phyloP scores from a whole-genome alignment of 1,139 yeast genomes.

The Debaryomyces fabryi region DNA sequence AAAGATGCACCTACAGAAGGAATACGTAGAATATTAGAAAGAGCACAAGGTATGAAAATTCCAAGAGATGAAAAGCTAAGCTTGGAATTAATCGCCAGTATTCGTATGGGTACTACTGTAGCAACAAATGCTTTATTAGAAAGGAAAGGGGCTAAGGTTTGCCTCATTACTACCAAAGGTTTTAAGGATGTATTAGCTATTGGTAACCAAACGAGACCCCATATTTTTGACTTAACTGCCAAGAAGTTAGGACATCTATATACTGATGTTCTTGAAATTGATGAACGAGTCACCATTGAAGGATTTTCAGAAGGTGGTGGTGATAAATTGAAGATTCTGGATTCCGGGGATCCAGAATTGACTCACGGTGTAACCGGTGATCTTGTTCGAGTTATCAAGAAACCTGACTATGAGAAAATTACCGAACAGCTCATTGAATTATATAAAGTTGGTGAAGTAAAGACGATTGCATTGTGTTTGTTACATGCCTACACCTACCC shows the following conservation, averaged over 20 bases:
- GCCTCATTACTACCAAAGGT: conserved; percentile 54
- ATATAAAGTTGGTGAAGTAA: conserved; percentile 29
- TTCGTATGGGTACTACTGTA: conserved; percentile 45
- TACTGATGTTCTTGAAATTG: conserved; percentile 39
- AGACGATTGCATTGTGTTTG: conserved; percentile 41
- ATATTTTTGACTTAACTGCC: conserved; percentile 42
- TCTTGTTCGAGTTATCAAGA: conserved; percentile 30
- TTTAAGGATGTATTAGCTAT: conserved; percentile 50
- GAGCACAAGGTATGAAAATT: conserved; percentile 51
- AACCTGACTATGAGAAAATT: conserved; percentile 33
- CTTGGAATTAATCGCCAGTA: conserved; percentile 33
- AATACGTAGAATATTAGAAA: conserved; percentile 73
- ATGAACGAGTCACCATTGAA: conserved; percentile 46
- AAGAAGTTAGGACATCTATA: conserved; percentile 40
- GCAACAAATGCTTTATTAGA: conserved; percentile 47
- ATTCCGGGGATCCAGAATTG: conserved; percentile 26
- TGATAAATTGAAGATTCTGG: conserved; percentile 23
- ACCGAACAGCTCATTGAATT: conserved; percentile 27
- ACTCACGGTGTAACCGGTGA: conserved; percentile 42
- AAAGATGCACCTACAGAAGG: conserved; percentile 92
- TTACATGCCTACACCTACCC: conserved; percentile 46
- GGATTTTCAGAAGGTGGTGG: conserved; percentile 48
- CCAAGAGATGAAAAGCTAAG: conserved; percentile 41
- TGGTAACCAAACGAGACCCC: conserved; percentile 45
- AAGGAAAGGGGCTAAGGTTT: conserved; percentile 55